phyloP scores from a whole-genome alignment of 352 stramenopile genomes.

The Thalassiosira sp. region DNA sequence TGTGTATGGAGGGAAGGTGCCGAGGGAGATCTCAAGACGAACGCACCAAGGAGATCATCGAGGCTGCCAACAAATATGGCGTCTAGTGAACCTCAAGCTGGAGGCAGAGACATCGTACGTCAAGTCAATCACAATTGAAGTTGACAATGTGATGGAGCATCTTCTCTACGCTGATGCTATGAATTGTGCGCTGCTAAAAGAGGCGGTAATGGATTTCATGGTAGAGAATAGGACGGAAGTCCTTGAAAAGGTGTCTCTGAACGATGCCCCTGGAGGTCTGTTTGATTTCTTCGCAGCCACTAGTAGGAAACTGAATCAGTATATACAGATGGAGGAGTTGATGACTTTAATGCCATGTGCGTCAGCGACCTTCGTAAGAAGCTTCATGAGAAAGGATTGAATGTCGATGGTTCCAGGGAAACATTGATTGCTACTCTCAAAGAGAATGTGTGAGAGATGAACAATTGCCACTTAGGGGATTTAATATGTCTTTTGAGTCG shows the following conservation, averaged over 20 bases:
- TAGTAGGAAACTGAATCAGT: not conserved
- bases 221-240: slow-evolving; percentile 9
- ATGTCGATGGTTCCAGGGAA: slow-evolving; percentile 5
- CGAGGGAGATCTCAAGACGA: slow-evolving; percentile 1
- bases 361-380: not conserved
- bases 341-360: not conserved
- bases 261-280: slow-evolving; percentile 8
- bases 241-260: not conserved
- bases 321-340: not conserved
- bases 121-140: not conserved
- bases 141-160: slow-evolving; percentile 14
- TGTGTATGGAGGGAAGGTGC: slow-evolving; percentile 15
- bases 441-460: not conserved
- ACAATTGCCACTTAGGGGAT: too few relatives aligned
- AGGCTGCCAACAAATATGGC: slow-evolving; percentile 12
- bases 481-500: too few relatives aligned
- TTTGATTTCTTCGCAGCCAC: not conserved
- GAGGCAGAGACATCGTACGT: slow-evolving; percentile 15
- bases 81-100: slow-evolving; percentile 13
- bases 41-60: slow-evolving; percentile 8
- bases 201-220: slow-evolving; percentile 16
- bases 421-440: not conserved
- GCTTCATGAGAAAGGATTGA: not conserved
- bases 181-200: slow-evolving; percentile 3
- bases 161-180: slow-evolving; percentile 5